A percentile compares a stretch with the other conserved stretches of the same genome.
Evolutionary conservation across 2,329 filamentous ascomycete species (phyloP).

Genomic region (Neofusicoccum parvum): DNA sequence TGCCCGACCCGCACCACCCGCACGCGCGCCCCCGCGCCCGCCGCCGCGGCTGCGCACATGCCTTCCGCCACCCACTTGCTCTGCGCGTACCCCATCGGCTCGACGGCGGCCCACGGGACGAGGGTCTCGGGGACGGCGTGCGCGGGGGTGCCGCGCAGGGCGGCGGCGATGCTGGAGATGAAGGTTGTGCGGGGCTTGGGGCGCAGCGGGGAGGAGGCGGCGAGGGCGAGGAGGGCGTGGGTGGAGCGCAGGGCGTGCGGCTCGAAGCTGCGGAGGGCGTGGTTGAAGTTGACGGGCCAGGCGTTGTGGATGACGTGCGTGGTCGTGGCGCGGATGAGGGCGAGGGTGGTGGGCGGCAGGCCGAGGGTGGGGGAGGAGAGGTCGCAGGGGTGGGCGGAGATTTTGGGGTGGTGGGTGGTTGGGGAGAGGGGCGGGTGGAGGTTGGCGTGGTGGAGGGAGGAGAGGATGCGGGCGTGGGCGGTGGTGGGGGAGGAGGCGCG

Average conservation of each 20-base stretch:
- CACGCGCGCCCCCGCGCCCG: conserved; percentile 29
- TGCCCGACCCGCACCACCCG: conserved; percentile 40
- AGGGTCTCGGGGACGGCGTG: background rate
- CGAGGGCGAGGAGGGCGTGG: conserved; percentile 44
- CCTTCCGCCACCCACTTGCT: conserved; percentile 59
- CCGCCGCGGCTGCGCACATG: conserved; percentile 46
- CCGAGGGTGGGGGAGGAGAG: conserved; percentile 36
- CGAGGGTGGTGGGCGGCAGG: conserved; percentile 31
- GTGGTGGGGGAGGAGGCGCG: conserved; percentile 36
- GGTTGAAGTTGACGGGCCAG: conserved; percentile 61
- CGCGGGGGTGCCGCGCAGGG: background rate
- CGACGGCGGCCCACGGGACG: background rate
- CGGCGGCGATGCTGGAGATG: conserved; percentile 19
- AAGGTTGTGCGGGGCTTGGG: background rate
- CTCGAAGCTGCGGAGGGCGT: conserved; percentile 52
- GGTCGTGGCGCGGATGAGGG: conserved; percentile 28
- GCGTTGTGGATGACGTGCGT: conserved; percentile 54
- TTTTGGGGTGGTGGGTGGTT: conserved; percentile 23
- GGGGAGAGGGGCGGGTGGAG: conserved; percentile 32
- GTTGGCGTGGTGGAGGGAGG: conserved; percentile 36
- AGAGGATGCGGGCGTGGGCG: conserved; percentile 31
- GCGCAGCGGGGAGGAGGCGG: conserved; percentile 23
- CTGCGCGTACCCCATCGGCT: conserved; percentile 24
- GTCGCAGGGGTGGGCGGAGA: conserved; percentile 38
- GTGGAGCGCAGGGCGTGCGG: conserved; percentile 40